Conservation (phyloP, 768 basidiomycete genomes). For the Pisolithus marmoratus region DNA sequence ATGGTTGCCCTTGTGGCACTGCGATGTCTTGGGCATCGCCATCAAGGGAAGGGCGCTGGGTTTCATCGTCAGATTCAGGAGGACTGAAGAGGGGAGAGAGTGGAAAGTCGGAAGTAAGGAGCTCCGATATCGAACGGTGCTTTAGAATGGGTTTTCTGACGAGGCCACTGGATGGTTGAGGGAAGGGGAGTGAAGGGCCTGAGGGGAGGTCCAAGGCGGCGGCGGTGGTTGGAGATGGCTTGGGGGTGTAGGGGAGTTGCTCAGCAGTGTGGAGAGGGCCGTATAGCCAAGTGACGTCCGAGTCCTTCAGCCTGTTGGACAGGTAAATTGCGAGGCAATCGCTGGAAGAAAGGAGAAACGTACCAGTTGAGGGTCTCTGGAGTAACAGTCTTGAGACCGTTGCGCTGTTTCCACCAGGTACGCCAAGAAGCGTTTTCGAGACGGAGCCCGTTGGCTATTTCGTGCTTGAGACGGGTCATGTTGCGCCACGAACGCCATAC, state of each 20-base stretch:
- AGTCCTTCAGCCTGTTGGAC: conserved; percentile 87
- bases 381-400: conserved; percentile 88
- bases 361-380: conserved; percentile 99
- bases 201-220: conserved; percentile 34
- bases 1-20: neutral
- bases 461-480: conserved; percentile 98
- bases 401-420: conserved; percentile 99
- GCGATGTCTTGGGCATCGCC: conserved; percentile 9
- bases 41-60: conserved; percentile 14
- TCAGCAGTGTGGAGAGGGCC: conserved; percentile 94
- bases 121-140: conserved; percentile 86
- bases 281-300: conserved; percentile 98
- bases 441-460: conserved; percentile 90
- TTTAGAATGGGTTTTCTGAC: conserved; percentile 87
- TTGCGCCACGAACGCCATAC: conserved; percentile 98
- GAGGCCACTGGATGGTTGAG: conserved; percentile 12
- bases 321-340: conserved; percentile 7
- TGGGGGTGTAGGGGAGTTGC: conserved; percentile 66
- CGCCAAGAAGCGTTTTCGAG: conserved; percentile 98
- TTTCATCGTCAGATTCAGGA: conserved; percentile 47
- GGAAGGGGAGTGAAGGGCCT: conserved; percentile 24
- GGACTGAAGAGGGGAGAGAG: conserved; percentile 59
- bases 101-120: conserved; percentile 72
- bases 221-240: conserved; percentile 32
- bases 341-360: conserved; percentile 26